These are phyloP conservation scores for Pleurotus tuoliensis DNA, from an alignment of 768 basidiomycete genomes.

Conservation along the genomic window DNA sequence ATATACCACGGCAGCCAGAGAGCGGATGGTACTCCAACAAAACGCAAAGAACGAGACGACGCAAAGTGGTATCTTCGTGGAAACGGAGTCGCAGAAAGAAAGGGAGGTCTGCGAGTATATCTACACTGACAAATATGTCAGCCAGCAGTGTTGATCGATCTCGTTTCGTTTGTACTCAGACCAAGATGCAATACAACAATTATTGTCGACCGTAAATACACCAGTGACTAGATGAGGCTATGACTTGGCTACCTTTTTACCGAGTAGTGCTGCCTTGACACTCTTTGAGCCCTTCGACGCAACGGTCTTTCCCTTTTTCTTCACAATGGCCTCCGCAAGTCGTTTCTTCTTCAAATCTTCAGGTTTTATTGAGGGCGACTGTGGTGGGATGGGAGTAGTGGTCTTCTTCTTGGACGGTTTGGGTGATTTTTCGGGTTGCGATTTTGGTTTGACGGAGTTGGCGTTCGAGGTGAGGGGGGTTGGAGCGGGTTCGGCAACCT, in stretches of 20 bases:
- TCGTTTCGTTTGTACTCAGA: too few relatives aligned
- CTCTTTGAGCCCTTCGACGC: constrained; percentile 40
- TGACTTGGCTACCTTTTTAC: constrained; percentile 44
- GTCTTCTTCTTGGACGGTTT: not conserved
- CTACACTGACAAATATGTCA: not conserved
- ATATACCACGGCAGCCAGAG: constrained; percentile 26
- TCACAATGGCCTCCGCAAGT: constrained; percentile 38
- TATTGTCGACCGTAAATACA: not conserved
- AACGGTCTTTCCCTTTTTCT: constrained; percentile 51
- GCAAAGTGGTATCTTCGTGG: constrained; percentile 31
- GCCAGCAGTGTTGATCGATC: too few relatives aligned
- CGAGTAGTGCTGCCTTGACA: constrained; percentile 51
- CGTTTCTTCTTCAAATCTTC: constrained; percentile 56
- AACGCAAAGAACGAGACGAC: constrained; percentile 18
- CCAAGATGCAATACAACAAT: not conserved
- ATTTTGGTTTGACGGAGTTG: constrained; percentile 7
- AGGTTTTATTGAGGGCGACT: constrained; percentile 23
- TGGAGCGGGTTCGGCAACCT: constrained; percentile 13
- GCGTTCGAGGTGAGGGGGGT: constrained; percentile 1
- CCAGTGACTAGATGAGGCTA: constrained; percentile 7
- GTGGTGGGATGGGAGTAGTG: not conserved
- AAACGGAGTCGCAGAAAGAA: constrained; percentile 25
- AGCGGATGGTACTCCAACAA: constrained; percentile 41
- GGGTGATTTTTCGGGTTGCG: constrained; percentile 2
- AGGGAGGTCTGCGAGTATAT: constrained; percentile 40